Base-by-base conservation (phyloP, 2,329 filamentous ascomycete genomes). In the Epichloe sp. region DNA sequence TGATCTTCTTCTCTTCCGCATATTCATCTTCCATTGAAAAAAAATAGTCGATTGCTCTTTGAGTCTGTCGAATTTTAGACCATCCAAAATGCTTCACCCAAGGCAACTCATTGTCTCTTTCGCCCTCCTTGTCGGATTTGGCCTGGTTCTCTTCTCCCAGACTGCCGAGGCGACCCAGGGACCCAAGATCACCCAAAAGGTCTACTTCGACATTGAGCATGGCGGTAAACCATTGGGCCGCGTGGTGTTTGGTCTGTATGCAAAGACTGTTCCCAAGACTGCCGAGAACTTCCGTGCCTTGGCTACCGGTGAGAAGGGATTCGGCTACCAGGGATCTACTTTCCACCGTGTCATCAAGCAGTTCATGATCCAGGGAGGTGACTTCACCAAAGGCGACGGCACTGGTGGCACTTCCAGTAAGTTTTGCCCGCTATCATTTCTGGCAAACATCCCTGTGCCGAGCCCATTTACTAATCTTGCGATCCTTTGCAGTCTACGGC, bases 131-230 rank as follows among this genome's bases (percentile, higher is more conserved):
- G 68, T 94, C 62, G 83, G 86, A 62, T 75, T 90, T 61, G 77
- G 78, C 59, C 75, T 91, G 65, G 72, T 89, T 59, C 80, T 88
- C 73, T 82, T 95, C 65, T 77, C 85, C 59, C 83, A 88, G 70
- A 78, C 80, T 36, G 82, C 79, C 54, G 81, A 86, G 60, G 86
- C 86, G 50, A 75, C 75, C 58, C 88, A 91, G 75, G 91, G 93
- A 45, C 91, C 88, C 56, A 94, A 93, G 82, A 91, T 96, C 75
- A 96, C 90, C 62, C 77, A 87, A 77, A 95, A 95, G 82, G 88
- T 93, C 71, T 93, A 81, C 77, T 91, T 94, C 68, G 87, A 93
- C 69, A 83, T 94, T 59, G 71, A 77, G 62, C 82, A 88, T 63
- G 88, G 84, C 63, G 87, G 87, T 57, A 75, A 88, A 70, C 67